phyloP scores from a whole-genome alignment of 257 asterid genomes.

The Cynanchum wilfordii region DNA sequence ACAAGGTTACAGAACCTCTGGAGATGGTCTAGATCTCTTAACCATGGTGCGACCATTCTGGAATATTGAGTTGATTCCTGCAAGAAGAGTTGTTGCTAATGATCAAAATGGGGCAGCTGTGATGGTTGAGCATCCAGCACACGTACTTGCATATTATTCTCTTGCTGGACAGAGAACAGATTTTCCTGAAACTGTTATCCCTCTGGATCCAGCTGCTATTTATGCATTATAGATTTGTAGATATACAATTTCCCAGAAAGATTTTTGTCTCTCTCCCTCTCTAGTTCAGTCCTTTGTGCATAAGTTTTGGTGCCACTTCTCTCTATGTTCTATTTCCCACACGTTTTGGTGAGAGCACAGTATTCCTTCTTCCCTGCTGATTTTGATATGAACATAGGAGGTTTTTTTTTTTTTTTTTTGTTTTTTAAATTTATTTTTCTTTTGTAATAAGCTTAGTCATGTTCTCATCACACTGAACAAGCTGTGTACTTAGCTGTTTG shows the following conservation, averaged over 20 bases:
- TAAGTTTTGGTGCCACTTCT: constrained; percentile 1
- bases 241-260: constrained; percentile 5
- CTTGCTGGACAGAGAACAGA: constrained; percentile 86
- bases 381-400: neutral
- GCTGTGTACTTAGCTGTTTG: neutral
- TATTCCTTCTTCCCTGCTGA: neutral
- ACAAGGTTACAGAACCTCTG: constrained; percentile 64
- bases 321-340: neutral
- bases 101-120: constrained; percentile 19
- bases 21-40: constrained; percentile 42
- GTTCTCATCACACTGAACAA: constrained; percentile 5
- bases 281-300: constrained; percentile 5
- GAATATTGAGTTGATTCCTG: constrained; percentile 78
- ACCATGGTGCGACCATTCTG: constrained; percentile 66
- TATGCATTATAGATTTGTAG: constrained; percentile 17
- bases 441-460: constrained; percentile 6
- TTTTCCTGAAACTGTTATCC: constrained; percentile 55
- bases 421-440: neutral
- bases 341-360: neutral
- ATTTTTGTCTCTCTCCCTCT: neutral
- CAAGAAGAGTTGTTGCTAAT: constrained; percentile 33
- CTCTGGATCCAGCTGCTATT: constrained; percentile 32
- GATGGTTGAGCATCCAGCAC: constrained; percentile 62
- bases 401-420: neutral
- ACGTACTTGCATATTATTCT: constrained; percentile 79